Conservation (phyloP, 192 early-diverging fungal genomes). For the Spinellus fusiger region DNA sequence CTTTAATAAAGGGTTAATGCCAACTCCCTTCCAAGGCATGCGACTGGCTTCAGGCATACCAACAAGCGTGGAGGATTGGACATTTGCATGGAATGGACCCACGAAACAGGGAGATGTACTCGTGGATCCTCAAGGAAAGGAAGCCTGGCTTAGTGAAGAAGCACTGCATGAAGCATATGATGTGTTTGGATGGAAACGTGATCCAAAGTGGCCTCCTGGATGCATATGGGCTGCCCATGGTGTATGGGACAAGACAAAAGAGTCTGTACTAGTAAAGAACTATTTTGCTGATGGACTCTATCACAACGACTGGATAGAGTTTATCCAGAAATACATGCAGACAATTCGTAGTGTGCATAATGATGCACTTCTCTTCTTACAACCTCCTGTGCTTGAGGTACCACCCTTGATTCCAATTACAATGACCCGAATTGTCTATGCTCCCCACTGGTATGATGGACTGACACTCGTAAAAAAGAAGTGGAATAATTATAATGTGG, state of each 20-base stretch:
- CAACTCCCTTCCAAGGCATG: conserved; percentile 50
- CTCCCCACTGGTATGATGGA: conserved; percentile 58
- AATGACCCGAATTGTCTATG: conserved; percentile 40
- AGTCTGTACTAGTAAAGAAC: conserved; percentile 20
- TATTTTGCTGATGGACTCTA: conserved; percentile 44
- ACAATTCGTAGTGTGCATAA: conserved; percentile 38
- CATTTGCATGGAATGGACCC: conserved; percentile 45
- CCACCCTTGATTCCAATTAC: conserved; percentile 41
- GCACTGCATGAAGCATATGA: conserved; percentile 27
- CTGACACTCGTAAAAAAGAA: conserved; percentile 54
- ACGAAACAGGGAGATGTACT: conserved; percentile 23
- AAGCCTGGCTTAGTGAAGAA: conserved; percentile 36
- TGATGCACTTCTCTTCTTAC: conserved; percentile 50
- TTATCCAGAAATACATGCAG: conserved; percentile 31
- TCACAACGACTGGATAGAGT: conserved; percentile 35
- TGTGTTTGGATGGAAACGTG: conserved; percentile 40
- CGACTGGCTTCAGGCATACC: conserved; percentile 39
- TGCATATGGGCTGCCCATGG: conserved; percentile 54
- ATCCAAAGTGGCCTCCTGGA: conserved; percentile 27
- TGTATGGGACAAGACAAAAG: conserved; percentile 38
- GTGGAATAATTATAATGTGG: conserved; percentile 52
- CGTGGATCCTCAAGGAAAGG: conserved; percentile 38
- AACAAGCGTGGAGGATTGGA: conserved; percentile 44
- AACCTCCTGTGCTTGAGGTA: conserved; percentile 45
- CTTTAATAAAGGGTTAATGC: conserved; percentile 43